phyloP scores from a whole-genome alignment of 257 asterid species.

The Nicotiana sylvestris region DNA sequence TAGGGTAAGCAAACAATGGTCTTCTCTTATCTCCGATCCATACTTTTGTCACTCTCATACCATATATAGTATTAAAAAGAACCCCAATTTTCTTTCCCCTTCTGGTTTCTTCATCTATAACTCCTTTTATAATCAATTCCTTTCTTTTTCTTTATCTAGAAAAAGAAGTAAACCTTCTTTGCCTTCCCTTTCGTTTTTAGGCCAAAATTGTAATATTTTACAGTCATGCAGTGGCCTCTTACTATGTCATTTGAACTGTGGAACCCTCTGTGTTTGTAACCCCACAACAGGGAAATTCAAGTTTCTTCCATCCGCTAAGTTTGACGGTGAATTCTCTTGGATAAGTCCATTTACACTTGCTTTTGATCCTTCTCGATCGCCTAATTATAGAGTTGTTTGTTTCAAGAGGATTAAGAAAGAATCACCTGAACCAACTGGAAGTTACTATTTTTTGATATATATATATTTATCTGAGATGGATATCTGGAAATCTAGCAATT shows the following conservation, averaged over 20 bases:
- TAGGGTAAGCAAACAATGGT: slow-evolving; percentile 6
- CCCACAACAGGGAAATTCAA: not conserved
- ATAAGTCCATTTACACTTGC: not conserved
- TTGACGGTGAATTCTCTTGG: not conserved
- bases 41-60: not conserved
- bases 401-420: not conserved
- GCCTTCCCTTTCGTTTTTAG: not conserved
- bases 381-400: not conserved
- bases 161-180: not conserved
- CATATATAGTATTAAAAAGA: not conserved
- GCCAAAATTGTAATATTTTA: not conserved
- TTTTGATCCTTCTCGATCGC: not conserved
- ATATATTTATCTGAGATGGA: not conserved
- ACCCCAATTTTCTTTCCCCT: not conserved
- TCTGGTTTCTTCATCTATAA: not conserved
- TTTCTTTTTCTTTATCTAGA: not conserved
- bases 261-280: not conserved
- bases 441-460: not conserved
- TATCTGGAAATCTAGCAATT: not conserved
- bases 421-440: not conserved
- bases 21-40: not conserved
- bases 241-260: not conserved
- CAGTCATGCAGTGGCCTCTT: slow-evolving; percentile 13
- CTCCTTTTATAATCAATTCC: not conserved
- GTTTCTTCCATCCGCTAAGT: not conserved